Conservation (phyloP, 768 basidiomycete species). For the Rhizopogon vesiculosus region DNA sequence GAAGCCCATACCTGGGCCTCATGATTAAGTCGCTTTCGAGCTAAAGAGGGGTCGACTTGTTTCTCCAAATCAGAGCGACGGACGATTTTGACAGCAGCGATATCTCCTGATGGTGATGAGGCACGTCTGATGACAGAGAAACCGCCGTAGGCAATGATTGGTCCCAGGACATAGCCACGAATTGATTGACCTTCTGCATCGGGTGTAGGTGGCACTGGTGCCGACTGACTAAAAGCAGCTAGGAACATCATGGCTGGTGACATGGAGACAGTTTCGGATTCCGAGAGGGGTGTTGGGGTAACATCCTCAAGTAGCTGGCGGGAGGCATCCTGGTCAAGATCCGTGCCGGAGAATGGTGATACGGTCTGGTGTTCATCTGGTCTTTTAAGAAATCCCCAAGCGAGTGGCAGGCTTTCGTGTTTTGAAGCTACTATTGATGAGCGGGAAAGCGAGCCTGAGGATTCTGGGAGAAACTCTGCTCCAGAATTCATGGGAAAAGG, state of each 20-base stretch:
- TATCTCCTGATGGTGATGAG: conserved; percentile 54
- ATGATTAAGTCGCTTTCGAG: conserved; percentile 56
- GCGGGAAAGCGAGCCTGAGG: conserved; percentile 7
- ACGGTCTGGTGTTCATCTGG: not conserved
- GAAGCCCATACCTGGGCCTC: conserved; percentile 73
- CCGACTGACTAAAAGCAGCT: conserved; percentile 50
- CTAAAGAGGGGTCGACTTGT: conserved; percentile 41
- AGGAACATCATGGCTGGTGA: conserved; percentile 79
- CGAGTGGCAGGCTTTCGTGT: conserved; percentile 3
- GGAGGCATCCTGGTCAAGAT: conserved; percentile 24
- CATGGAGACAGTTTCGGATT: conserved; percentile 14
- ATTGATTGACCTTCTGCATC: conserved; percentile 68
- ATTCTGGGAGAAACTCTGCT: not conserved
- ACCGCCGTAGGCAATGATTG: conserved; percentile 72
- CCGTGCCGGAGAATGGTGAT: conserved; percentile 10
- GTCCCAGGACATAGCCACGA: conserved; percentile 71
- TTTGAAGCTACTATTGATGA: conserved; percentile 4
- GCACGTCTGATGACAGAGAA: conserved; percentile 80
- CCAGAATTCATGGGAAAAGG: conserved; percentile 3
- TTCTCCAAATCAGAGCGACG: conserved; percentile 51
- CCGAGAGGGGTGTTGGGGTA: conserved; percentile 4
- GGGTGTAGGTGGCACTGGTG: conserved; percentile 32
- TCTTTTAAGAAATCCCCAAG: conserved; percentile 9
- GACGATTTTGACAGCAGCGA: conserved; percentile 84
- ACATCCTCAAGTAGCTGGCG: conserved; percentile 10